Evolutionary conservation across 2,329 filamentous ascomycete genomes (phyloP).

Genomic region (Penicillium crustosum): DNA sequence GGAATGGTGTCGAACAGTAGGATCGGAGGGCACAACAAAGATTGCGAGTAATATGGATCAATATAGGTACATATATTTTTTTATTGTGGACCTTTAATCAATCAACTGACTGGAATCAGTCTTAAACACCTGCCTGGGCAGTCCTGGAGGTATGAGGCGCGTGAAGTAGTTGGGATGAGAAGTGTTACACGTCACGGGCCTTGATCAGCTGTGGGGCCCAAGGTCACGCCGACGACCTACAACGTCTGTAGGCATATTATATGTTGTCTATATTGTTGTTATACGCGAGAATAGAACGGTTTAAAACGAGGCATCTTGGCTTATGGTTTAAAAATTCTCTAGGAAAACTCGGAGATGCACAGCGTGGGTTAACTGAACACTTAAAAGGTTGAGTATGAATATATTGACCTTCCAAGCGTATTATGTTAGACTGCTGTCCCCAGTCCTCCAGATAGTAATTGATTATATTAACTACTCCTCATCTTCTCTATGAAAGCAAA

Average conservation of each 20-base stretch:
- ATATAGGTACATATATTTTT: background rate
- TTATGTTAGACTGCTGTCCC: too few relatives aligned
- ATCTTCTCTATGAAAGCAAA: too few relatives aligned
- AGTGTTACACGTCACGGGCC: conserved; percentile 14
- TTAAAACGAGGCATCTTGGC: too few relatives aligned
- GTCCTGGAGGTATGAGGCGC: background rate
- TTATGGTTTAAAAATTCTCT: background rate
- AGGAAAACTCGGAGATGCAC: background rate
- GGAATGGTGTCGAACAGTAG: background rate
- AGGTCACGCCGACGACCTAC: background rate
- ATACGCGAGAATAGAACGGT: background rate
- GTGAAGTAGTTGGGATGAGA: conserved; percentile 5
- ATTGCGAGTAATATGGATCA: background rate
- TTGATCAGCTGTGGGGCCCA: conserved; percentile 7
- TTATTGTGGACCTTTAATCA: background rate
- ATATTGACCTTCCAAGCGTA: background rate
- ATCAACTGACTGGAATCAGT: background rate
- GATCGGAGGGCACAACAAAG: background rate
- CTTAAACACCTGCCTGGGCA: background rate
- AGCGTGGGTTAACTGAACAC: background rate
- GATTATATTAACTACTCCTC: too few relatives aligned
- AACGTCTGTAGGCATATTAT: background rate
- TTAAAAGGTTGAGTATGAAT: background rate
- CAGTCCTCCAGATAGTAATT: too few relatives aligned
- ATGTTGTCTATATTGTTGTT: background rate